Percentiles rank a stretch among this genome's conserved stretches.
phyloP scores from a whole-genome alignment of 306 rosid genomes.

The Gastrolobium villosum region DNA sequence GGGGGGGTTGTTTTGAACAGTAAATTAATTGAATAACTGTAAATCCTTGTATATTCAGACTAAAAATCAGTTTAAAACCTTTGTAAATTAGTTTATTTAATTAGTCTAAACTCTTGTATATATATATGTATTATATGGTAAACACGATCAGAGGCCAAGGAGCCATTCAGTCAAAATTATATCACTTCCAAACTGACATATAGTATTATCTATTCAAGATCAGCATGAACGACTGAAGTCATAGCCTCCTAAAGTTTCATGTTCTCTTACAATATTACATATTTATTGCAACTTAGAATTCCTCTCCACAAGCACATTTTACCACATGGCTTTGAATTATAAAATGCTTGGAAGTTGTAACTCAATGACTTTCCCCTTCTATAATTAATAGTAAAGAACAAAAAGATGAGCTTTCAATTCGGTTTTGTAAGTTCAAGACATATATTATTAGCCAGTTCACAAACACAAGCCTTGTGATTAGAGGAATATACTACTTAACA shows the following conservation, averaged over 20 bases:
- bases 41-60: background rate
- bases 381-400: too few relatives aligned
- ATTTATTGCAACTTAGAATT: conserved; percentile 65
- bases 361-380: too few relatives aligned
- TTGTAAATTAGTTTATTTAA: background rate
- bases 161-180: background rate
- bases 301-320: conserved; percentile 86
- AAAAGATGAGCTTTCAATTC: too few relatives aligned
- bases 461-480: too few relatives aligned
- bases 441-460: too few relatives aligned
- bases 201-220: conserved; percentile 12
- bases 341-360: too few relatives aligned
- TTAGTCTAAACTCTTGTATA: too few relatives aligned
- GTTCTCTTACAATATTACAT: conserved; percentile 46
- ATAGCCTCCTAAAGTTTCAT: conserved; percentile 34
- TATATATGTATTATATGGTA: conserved; percentile 5
- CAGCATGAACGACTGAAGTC: conserved; percentile 30
- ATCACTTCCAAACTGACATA: conserved; percentile 5
- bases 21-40: background rate
- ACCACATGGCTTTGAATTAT: conserved; percentile 48
- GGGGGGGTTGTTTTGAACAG: too few relatives aligned
- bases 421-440: too few relatives aligned
- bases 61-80: background rate
- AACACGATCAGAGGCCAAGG: conserved; percentile 22
- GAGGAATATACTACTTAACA: too few relatives aligned